A percentile compares a stretch with the other conserved stretches of the same genome.
These are phyloP conservation scores for Kwoniella shandongensis DNA, from an alignment of 768 basidiomycete species.

Conservation along the genomic window DNA sequence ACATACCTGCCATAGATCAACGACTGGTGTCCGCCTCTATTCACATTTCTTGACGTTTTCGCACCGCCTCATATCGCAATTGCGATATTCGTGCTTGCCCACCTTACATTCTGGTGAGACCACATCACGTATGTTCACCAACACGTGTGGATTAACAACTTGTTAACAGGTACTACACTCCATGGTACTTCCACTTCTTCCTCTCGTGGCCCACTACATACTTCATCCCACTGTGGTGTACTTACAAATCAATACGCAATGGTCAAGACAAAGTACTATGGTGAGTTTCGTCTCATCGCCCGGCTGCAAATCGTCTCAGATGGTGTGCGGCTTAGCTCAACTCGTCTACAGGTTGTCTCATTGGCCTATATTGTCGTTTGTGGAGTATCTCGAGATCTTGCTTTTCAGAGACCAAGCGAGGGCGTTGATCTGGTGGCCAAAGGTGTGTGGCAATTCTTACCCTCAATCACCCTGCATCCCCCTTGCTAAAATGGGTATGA, in stretches of 20 bases:
- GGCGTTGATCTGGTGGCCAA: conserved; percentile 35
- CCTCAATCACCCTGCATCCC: no score
- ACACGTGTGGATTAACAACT: no score
- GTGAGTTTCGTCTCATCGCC: conserved; percentile 9
- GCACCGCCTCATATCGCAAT: conserved; percentile 31
- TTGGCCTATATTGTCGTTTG: conserved; percentile 25
- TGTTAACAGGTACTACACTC: conserved; percentile 24
- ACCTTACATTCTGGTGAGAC: conserved; percentile 36
- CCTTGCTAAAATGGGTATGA: no score
- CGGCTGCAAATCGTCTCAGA: background rate
- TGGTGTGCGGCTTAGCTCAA: background rate
- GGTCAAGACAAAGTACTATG: conserved; percentile 23
- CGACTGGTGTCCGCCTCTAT: conserved; percentile 29
- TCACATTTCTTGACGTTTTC: conserved; percentile 31
- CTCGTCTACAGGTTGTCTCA: conserved; percentile 29
- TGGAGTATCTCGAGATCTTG: conserved; percentile 39
- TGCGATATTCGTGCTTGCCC: conserved; percentile 21
- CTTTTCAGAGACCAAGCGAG: conserved; percentile 31
- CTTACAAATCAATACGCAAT: conserved; percentile 16
- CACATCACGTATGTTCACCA: no score
- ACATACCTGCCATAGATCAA: no score
- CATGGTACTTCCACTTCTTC: conserved; percentile 40
- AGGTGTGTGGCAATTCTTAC: conserved; percentile 19
- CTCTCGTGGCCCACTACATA: conserved; percentile 30
- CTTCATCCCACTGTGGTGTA: conserved; percentile 26